Conservation (phyloP, 2,329 filamentous ascomycete genomes). For the Xylaria polymorpha region DNA sequence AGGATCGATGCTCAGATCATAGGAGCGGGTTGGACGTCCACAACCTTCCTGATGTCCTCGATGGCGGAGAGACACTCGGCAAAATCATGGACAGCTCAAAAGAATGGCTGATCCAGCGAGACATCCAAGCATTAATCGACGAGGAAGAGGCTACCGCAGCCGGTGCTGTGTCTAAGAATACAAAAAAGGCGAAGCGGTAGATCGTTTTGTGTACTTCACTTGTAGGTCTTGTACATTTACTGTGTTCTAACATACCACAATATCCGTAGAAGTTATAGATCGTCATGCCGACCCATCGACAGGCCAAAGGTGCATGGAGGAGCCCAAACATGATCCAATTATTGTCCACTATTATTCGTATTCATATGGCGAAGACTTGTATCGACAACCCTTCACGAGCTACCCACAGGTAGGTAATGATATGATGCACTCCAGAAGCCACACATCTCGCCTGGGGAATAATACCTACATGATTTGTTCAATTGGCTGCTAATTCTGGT, state of each 20-base stretch:
- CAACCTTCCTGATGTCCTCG: constrained; percentile 83
- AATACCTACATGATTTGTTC: constrained; percentile 6
- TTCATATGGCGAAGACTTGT: no score
- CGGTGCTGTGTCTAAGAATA: constrained; percentile 43
- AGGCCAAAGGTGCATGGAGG: background rate
- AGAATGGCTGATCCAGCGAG: constrained; percentile 78
- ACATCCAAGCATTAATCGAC: constrained; percentile 76
- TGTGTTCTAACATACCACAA: constrained; percentile 5
- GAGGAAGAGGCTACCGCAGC: constrained; percentile 67
- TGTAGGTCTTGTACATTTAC: constrained; percentile 19
- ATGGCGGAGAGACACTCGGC: constrained; percentile 76
- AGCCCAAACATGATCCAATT: no score
- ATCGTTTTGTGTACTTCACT: background rate
- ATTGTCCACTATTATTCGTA: background rate
- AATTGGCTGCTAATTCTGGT: background rate
- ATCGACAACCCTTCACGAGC: no score
- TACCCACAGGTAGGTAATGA: background rate
- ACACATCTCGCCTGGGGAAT: background rate
- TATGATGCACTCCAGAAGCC: background rate
- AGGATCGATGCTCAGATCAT: constrained; percentile 88
- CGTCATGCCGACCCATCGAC: background rate
- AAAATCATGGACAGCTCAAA: constrained; percentile 81
- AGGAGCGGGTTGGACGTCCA: constrained; percentile 82
- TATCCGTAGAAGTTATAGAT: constrained; percentile 11
- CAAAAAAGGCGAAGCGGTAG: constrained; percentile 43